Base-by-base conservation (phyloP, 257 asterid genomes). In the Ilex aquifolium region DNA sequence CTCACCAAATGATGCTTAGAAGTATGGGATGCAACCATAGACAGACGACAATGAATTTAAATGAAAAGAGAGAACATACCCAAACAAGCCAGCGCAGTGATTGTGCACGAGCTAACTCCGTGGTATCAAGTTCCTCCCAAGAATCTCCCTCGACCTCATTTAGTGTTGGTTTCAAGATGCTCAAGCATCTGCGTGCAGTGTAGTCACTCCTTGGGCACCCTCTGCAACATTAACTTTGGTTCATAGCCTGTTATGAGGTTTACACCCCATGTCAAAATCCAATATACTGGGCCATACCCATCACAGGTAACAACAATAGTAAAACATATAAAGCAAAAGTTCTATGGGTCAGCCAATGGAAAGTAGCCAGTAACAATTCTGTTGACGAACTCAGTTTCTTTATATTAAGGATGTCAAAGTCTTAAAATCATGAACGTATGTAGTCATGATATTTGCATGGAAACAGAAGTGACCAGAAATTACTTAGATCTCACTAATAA, bases 61-160 rank as follows among this genome's bases (percentile, higher is more conserved):
- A 11, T 46, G 52, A 57, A 57, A 56, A 56, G 44, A 30, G 10
- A 58, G 70, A 3, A 5, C 79, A 49, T 89, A 92, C 99, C 99
- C 99, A 92, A 30, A 90, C 84, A 56, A 92, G 99, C 97, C 99
- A 92, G 60, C 91, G 90, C 60, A 92, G 87, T 4, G 97, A 92
- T 36, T 60, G 79, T 21, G 96, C 86, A 73, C 82, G 85, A 53
- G 78, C 65, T 60, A 92, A 74, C 48, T 85, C 87, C 31, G 62
- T 65, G 48, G 85, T 60, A 59, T 87, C 97, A 50, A 92, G 90
- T 69, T 92, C 99, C 85, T 92, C 99, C 99, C 99, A 92, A 11
- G 99, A 89, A 59, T 92, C 99, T 51, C 91, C 95, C 51, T 66
- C 91, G 32, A 75, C 74, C 32, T 79, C 73, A 30, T 75, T 79